Evolutionary conservation across 306 rosid genomes (phyloP).

Genomic region (Quercus glauca): DNA sequence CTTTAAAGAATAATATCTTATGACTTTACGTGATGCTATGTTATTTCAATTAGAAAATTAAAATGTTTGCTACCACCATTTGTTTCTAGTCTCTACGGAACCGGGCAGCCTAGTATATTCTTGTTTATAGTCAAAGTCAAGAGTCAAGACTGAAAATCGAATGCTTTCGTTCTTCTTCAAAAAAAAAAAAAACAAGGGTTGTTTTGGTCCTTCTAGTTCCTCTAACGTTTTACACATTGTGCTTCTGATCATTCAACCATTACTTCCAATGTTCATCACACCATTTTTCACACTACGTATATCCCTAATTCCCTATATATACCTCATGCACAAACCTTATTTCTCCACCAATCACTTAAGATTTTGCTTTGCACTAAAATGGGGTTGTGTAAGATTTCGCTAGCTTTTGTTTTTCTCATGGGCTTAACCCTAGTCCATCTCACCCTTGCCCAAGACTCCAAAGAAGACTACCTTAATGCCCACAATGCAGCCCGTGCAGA

Average conservation of each 20-base stretch:
- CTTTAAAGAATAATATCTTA: too few species aligned
- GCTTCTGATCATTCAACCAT: neutral
- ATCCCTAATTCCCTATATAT: neutral
- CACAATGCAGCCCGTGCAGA: constrained; percentile 10
- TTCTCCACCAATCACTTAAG: neutral
- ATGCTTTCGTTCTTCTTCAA: too few species aligned
- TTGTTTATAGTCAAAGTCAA: too few species aligned
- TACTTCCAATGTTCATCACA: neutral
- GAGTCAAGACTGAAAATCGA: too few species aligned
- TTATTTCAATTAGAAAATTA: too few species aligned
- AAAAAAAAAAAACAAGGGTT: too few species aligned
- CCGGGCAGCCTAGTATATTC: neutral
- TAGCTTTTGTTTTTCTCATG: neutral
- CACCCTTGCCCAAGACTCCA: constrained; percentile 16
- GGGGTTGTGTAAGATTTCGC: neutral
- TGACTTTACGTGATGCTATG: too few species aligned
- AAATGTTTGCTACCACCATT: too few species aligned
- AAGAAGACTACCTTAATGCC: too few species aligned
- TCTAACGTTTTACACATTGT: neutral
- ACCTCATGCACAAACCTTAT: neutral
- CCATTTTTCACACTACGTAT: neutral
- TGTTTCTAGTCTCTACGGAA: too few species aligned
- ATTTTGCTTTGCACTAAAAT: neutral
- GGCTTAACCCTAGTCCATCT: neutral
- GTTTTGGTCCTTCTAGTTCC: neutral